Conservation (phyloP, 2,329 filamentous ascomycete species). For the Ceratocystis papillata region DNA sequence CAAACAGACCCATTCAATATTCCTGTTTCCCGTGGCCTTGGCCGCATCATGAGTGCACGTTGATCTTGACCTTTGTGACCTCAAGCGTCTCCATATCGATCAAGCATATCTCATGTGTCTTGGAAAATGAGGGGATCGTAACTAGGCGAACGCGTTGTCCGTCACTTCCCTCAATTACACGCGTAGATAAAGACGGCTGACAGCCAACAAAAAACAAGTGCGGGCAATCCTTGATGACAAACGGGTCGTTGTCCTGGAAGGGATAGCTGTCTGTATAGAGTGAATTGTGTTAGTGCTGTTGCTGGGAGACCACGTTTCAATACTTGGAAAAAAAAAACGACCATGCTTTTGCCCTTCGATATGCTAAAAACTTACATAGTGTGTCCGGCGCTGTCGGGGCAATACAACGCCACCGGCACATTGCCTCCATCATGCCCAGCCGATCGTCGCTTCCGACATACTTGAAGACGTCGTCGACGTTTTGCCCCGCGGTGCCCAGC, state of each 20-base stretch:
- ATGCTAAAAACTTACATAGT: slow-evolving; percentile 53
- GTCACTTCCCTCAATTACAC: slow-evolving; percentile 52
- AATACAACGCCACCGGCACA: slow-evolving; percentile 81
- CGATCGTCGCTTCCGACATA: slow-evolving; percentile 72
- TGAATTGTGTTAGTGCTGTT: not conserved
- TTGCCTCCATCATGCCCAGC: slow-evolving; percentile 83
- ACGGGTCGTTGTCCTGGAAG: slow-evolving; percentile 86
- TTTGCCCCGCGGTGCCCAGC: slow-evolving; percentile 80
- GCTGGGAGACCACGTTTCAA: not conserved
- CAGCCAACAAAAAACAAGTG: slow-evolving; percentile 87
- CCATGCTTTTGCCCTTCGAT: not conserved
- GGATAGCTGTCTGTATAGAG: slow-evolving; percentile 74
- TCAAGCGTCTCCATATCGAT: slow-evolving; percentile 79
- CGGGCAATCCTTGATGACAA: slow-evolving; percentile 73
- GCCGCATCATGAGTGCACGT: slow-evolving; percentile 24
- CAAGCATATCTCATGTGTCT: slow-evolving; percentile 68
- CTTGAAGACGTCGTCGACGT: slow-evolving; percentile 85
- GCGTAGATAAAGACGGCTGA: slow-evolving; percentile 67
- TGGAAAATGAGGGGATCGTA: slow-evolving; percentile 70
- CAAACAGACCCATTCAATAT: slow-evolving; percentile 26
- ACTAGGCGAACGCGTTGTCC: slow-evolving; percentile 66
- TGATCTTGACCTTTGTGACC: slow-evolving; percentile 56
- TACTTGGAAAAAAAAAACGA: not conserved
- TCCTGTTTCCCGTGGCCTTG: too few species aligned
- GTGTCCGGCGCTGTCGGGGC: slow-evolving; percentile 95